Conservation (phyloP, 108 stramenopile species). For the Nitzschia sp. region DNA sequence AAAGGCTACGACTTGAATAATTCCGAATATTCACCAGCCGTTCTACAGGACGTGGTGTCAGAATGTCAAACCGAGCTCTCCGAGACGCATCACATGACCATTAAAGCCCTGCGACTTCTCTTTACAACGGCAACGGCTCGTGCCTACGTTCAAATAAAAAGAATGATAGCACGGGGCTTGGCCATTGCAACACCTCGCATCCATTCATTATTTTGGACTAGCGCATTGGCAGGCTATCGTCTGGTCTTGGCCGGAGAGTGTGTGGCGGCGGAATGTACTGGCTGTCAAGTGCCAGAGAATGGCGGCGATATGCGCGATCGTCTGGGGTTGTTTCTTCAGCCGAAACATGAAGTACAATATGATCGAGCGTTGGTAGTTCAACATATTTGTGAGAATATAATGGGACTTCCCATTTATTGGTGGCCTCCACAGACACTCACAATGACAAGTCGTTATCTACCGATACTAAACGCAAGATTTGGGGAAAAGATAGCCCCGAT, state of each 20-base stretch:
- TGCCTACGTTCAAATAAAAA: slow-evolving; percentile 25
- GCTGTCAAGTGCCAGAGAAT: slow-evolving; percentile 1
- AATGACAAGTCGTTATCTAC: slow-evolving; percentile 20
- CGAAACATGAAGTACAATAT: slow-evolving; percentile 12
- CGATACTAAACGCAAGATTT: slow-evolving; percentile 10
- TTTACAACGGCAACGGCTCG: slow-evolving; percentile 18
- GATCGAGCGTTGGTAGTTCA: slow-evolving; percentile 23
- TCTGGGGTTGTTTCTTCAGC: neutral
- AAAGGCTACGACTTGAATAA: slow-evolving; percentile 3
- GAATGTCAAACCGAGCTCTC: slow-evolving; percentile 29
- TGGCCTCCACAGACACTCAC: slow-evolving; percentile 15
- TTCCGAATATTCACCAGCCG: neutral
- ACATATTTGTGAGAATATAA: slow-evolving; percentile 18
- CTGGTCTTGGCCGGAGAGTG: slow-evolving; percentile 27
- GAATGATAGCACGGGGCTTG: slow-evolving; percentile 15
- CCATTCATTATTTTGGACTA: neutral
- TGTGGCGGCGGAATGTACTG: slow-evolving; percentile 23
- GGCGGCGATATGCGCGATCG: neutral
- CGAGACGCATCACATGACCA: slow-evolving; percentile 30
- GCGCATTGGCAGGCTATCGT: slow-evolving; percentile 17
- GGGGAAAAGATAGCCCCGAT: slow-evolving; percentile 2
- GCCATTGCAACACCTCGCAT: neutral
- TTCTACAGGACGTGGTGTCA: slow-evolving; percentile 19
- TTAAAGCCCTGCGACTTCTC: slow-evolving; percentile 25
- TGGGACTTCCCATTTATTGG: slow-evolving; percentile 12